These are phyloP conservation scores for Sorghum bicolor DNA, from an alignment of 176 grass and related monocot genomes.

Conservation along the genomic window Sorghum_bicolor_NCBIv3 NC_012876.2:6621501-6622000, in stretches of 20 bases:
- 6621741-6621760: slow-evolving; percentile 23
- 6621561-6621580: slow-evolving; percentile 50
- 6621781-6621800: slow-evolving; percentile 16
- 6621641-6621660: slow-evolving; percentile 24
- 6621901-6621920: neutral
- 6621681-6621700: slow-evolving; percentile 52
- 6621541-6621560: slow-evolving; percentile 44
- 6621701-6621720: slow-evolving; percentile 78
- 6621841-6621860: neutral
- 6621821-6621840: neutral
- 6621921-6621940: slow-evolving; percentile 25
- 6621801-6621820: neutral
- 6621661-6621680: slow-evolving; percentile 51
- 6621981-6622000: neutral
- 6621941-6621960: slow-evolving; percentile 1
- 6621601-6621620: slow-evolving; percentile 56
- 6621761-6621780: slow-evolving; percentile 1
- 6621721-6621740: slow-evolving; percentile 96
- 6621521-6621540: neutral
- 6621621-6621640: slow-evolving; percentile 33
- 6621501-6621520: neutral
- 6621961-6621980: slow-evolving; percentile 19
- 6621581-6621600: slow-evolving; percentile 47
- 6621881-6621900: neutral
- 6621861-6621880: slow-evolving; percentile 12